phyloP scores from a whole-genome alignment of 148 eudicot genomes.

The Fagopyrum tataricum region DNA sequence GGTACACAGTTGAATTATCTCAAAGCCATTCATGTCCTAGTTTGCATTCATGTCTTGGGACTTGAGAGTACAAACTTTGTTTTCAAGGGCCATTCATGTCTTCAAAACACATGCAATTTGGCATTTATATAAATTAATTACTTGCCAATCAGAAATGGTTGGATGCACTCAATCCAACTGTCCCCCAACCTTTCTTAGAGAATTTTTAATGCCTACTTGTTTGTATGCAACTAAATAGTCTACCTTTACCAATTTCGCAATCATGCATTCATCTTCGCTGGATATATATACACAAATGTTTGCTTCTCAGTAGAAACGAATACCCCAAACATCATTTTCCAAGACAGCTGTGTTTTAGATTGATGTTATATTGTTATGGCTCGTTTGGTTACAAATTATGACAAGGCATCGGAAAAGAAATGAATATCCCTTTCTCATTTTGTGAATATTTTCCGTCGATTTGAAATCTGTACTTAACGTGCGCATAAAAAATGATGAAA shows the following conservation, averaged over 20 bases:
- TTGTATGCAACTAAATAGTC: not conserved
- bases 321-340: not conserved
- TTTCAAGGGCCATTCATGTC: not conserved
- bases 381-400: too few species aligned
- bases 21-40: too few species aligned
- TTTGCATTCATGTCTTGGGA: not conserved
- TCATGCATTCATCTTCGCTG: not conserved
- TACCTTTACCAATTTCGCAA: not conserved
- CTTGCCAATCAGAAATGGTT: not conserved
- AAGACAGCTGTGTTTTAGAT: not conserved
- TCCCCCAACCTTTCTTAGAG: not conserved
- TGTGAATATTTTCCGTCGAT: too few species aligned
- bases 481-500: too few species aligned
- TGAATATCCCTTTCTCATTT: too few species aligned
- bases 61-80: slow-evolving; percentile 1
- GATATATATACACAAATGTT: not conserved
- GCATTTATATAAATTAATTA: not conserved
- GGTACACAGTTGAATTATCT: too few species aligned
- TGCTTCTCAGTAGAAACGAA: not conserved
- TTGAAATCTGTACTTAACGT: too few species aligned
- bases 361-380: not conserved
- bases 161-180: not conserved
- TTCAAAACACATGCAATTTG: not conserved
- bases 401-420: too few species aligned
- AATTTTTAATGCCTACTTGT: not conserved